These are phyloP conservation scores for Geranium rotundifolium DNA, from an alignment of 345 rosid genomes.

Conservation along the genomic window DNA sequence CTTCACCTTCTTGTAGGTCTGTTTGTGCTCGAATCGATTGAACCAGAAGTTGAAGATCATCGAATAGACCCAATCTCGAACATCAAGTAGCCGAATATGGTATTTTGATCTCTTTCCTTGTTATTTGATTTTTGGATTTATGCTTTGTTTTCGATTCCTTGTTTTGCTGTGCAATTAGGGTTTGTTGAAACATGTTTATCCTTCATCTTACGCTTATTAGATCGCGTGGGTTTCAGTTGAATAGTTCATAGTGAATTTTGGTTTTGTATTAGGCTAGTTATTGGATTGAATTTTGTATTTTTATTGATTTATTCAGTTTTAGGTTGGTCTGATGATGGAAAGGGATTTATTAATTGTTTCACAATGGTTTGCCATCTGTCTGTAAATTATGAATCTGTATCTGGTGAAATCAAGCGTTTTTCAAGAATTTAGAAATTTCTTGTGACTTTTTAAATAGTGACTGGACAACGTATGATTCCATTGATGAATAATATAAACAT, in stretches of 20 bases:
- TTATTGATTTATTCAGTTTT: too few relatives aligned
- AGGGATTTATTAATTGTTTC: neutral
- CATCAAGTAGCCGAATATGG: neutral
- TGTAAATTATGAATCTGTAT: neutral
- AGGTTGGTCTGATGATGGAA: neutral
- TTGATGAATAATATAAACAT: too few relatives aligned
- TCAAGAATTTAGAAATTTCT: neutral
- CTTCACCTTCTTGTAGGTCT: neutral
- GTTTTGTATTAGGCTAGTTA: neutral
- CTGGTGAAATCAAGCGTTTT: neutral
- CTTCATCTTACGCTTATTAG: neutral
- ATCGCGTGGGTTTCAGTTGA: neutral
- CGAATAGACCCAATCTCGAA: neutral
- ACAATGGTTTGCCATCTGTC: neutral
- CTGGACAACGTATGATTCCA: neutral
- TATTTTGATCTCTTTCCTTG: neutral
- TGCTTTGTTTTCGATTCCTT: neutral
- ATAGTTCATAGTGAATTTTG: neutral
- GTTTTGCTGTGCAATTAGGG: neutral
- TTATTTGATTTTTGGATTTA: too few relatives aligned
- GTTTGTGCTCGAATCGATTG: neutral
- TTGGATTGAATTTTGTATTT: neutral
- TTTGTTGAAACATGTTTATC: too few relatives aligned
- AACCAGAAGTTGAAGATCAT: neutral
- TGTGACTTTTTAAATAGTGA: neutral